Conservation (phyloP, 306 rosid genomes). For the Potentilla sterilis region DNA sequence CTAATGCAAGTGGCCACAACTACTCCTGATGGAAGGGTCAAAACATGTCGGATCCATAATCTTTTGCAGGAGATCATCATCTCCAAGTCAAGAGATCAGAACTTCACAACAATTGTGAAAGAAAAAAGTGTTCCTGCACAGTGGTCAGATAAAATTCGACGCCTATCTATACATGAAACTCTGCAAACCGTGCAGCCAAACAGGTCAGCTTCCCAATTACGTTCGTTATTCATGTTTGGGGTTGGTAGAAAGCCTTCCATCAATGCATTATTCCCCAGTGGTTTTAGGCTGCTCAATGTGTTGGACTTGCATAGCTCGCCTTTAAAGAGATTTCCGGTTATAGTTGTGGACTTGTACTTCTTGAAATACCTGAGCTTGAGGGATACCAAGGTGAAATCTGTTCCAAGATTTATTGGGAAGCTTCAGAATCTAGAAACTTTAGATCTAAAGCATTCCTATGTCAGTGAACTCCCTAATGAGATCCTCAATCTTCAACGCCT, state of each 20-base stretch:
- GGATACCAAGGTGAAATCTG: slow-evolving; percentile 27
- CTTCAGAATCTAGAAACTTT: slow-evolving; percentile 39
- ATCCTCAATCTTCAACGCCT: slow-evolving; percentile 32
- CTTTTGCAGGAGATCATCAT: slow-evolving; percentile 60
- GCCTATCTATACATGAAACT: slow-evolving; percentile 47
- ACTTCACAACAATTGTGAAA: slow-evolving; percentile 46
- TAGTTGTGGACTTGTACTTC: slow-evolving; percentile 21
- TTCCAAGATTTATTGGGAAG: slow-evolving; percentile 35
- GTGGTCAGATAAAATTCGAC: slow-evolving; percentile 52
- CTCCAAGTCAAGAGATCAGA: slow-evolving; percentile 56
- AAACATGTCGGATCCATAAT: slow-evolving; percentile 46
- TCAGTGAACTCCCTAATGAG: slow-evolving; percentile 38
- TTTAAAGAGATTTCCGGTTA: slow-evolving; percentile 30
- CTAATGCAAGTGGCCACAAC: slow-evolving; percentile 44
- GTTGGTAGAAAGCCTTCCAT: slow-evolving; percentile 26
- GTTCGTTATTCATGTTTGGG: slow-evolving; percentile 58
- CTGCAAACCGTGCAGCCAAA: slow-evolving; percentile 40
- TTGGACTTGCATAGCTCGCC: slow-evolving; percentile 30
- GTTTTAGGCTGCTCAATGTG: slow-evolving; percentile 35
- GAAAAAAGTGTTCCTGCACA: slow-evolving; percentile 32
- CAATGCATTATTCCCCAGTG: slow-evolving; percentile 22
- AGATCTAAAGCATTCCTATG: slow-evolving; percentile 39
- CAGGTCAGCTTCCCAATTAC: slow-evolving; percentile 58
- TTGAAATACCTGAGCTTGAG: slow-evolving; percentile 40
- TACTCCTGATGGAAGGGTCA: slow-evolving; percentile 33